Conservation (phyloP, 2,329 filamentous ascomycete species). For the Penicillium palitans region DNA sequence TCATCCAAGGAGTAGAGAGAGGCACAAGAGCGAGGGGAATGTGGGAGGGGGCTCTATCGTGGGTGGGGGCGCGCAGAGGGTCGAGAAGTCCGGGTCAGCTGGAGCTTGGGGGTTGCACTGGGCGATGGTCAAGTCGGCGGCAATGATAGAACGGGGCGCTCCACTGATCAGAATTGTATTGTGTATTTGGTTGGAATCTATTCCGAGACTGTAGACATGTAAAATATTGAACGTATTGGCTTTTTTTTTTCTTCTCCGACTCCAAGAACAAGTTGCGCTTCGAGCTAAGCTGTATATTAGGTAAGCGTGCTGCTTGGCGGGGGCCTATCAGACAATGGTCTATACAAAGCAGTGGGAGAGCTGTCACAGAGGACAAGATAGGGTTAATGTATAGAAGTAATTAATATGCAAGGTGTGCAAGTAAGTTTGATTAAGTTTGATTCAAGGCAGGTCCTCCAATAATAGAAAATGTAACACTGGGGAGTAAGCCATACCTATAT, state of each 20-base stretch:
- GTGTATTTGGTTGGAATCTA: constrained; percentile 2
- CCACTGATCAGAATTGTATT: constrained; percentile 6
- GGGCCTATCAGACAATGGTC: constrained; percentile 11
- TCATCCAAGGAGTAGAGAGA: constrained; percentile 13
- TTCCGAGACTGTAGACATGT: constrained; percentile 10
- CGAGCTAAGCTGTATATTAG: constrained; percentile 17
- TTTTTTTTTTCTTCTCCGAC: constrained; percentile 8
- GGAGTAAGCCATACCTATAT: not conserved
- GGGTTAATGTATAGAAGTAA: not conserved
- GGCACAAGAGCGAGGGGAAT: constrained; percentile 11
- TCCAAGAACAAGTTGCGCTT: constrained; percentile 18
- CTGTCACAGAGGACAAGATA: not conserved
- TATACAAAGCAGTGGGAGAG: constrained; percentile 12
- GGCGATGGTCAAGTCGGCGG: constrained; percentile 18
- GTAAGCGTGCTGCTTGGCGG: constrained; percentile 7
- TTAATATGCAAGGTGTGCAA: not conserved
- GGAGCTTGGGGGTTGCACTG: constrained; percentile 23
- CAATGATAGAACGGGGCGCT: constrained; percentile 6
- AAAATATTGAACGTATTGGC: not conserved
- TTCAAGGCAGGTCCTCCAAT: not conserved
- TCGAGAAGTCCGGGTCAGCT: constrained; percentile 2
- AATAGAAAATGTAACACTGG: not conserved
- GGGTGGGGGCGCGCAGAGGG: constrained; percentile 1
- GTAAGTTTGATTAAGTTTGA: not conserved
- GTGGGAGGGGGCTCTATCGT: constrained; percentile 13